Base-by-base conservation (phyloP, 2,329 filamentous ascomycete genomes). In the Arthrobotrys pseudoclavata region DNA sequence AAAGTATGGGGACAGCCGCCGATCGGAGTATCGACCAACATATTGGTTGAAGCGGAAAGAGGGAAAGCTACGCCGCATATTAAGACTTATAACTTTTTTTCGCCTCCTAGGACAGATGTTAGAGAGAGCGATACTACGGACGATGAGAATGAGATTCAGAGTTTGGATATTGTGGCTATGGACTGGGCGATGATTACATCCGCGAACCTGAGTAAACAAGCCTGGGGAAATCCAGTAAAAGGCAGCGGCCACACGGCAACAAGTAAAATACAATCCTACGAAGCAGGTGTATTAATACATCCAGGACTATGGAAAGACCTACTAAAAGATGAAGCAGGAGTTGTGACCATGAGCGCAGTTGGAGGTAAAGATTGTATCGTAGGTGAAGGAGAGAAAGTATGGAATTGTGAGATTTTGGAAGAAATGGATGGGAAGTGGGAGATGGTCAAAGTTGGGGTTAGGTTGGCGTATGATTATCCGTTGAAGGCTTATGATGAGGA, bases 141-240 rank as follows among this genome's bases (percentile, higher is more conserved):
- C 12, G 61, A 20, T n/a, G 61, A 67, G 20, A 47, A 48, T 7
- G 67, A 70, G 9, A 50, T 50, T 9, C 79, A 18, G 3, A 50
- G 2, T 12, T 13, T 13, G 2, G 31, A n/a, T 9, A 40, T 31
- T 9, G 76, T 75, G 2, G 22, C 69, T 57, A 75, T 79, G 71
- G 69, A 96, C 82, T 97, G 94, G 94, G 93, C 92, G 1, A 86
- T 97, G 79, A 83, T 96, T 1, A 96, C 93, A 0, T 96, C 92
- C n/a, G 93, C 94, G n/a, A 97, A 97, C 80, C 83, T 97, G 1
- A 96, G 92, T 1, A 95, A 91, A 78, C 93, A 97, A 83, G 94
- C 94, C 0, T 97, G 94, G 94, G 94, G 94, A 0, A 89, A 91
- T 57, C 47, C 76, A 4, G 63, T 53, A 10, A 79, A 75, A 29